Percentiles rank a stretch among this genome's conserved stretches.
Evolutionary conservation across 2,329 filamentous ascomycete genomes (phyloP).

Genomic region (Apiospora saccharicola): DNA sequence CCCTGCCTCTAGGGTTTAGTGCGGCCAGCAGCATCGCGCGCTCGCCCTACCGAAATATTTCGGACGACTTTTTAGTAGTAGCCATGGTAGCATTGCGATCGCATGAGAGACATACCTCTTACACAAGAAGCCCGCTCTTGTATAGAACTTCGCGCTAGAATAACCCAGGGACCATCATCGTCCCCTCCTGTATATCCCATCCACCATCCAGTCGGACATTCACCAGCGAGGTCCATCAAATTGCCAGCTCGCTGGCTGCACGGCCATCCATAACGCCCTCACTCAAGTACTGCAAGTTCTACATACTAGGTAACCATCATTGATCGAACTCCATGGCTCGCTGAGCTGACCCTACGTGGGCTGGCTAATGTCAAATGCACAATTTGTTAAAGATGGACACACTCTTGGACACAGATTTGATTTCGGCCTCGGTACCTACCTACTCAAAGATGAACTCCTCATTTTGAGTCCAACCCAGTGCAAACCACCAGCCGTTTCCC

Average conservation of each 20-base stretch:
- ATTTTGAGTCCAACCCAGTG: background rate
- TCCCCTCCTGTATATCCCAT: background rate
- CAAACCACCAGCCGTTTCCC: background rate
- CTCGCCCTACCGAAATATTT: background rate
- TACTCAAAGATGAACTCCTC: background rate
- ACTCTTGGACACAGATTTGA: background rate
- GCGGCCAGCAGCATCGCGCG: background rate
- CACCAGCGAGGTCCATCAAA: background rate
- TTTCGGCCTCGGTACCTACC: background rate
- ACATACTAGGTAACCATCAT: background rate
- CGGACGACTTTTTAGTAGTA: background rate
- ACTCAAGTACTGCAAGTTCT: too few relatives aligned
- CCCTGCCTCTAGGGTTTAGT: background rate
- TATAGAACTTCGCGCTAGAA: constrained; percentile 3
- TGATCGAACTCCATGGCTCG: background rate
- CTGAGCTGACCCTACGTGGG: too few relatives aligned
- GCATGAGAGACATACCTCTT: constrained; percentile 7
- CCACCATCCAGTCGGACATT: background rate
- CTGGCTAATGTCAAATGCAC: too few relatives aligned
- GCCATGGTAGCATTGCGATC: constrained; percentile 7
- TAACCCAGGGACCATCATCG: constrained; percentile 1
- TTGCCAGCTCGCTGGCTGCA: background rate
- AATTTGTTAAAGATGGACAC: too few relatives aligned
- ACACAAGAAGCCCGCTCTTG: constrained; percentile 5
- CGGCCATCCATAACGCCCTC: background rate